These are phyloP conservation scores for Backusella macrospora DNA, from an alignment of 192 early-diverging fungal genomes.

Conservation along the genomic window DNA sequence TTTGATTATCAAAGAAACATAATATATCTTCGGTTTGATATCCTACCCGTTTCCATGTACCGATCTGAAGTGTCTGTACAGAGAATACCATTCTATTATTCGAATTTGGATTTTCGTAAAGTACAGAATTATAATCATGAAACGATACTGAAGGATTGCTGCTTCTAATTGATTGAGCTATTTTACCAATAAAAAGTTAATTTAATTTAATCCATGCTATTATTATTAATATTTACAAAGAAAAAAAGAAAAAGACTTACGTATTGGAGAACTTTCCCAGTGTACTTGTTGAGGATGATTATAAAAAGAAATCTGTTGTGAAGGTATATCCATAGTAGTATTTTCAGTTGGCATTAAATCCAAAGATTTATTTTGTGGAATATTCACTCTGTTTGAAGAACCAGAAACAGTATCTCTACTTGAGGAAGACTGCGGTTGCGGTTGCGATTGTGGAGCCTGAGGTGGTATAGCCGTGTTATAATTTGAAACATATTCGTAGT, in stretches of 20 bases:
- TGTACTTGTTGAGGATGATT: background rate
- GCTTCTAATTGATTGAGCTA: background rate
- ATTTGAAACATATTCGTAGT: conserved; percentile 2
- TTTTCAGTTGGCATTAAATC: background rate
- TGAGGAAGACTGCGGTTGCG: background rate
- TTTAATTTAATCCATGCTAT: background rate
- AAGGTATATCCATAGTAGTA: background rate
- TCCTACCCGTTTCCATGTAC: conserved; percentile 65
- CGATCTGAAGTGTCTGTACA: conserved; percentile 60
- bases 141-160: background rate
- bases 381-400: background rate
- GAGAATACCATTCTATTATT: conserved; percentile 26
- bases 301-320: background rate
- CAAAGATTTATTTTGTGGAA: background rate
- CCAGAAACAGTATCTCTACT: background rate
- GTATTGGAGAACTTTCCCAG: background rate
- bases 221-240: background rate
- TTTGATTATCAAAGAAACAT: conserved; percentile 54
- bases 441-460: background rate
- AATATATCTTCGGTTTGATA: conserved; percentile 50
- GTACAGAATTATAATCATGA: background rate
- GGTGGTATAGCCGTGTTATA: background rate
- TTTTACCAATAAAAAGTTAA: background rate
- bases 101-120: background rate
- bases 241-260: background rate